Evolutionary conservation across 2,329 filamentous ascomycete species (phyloP).

Genomic region (Trichoderma oligosporum): DNA sequence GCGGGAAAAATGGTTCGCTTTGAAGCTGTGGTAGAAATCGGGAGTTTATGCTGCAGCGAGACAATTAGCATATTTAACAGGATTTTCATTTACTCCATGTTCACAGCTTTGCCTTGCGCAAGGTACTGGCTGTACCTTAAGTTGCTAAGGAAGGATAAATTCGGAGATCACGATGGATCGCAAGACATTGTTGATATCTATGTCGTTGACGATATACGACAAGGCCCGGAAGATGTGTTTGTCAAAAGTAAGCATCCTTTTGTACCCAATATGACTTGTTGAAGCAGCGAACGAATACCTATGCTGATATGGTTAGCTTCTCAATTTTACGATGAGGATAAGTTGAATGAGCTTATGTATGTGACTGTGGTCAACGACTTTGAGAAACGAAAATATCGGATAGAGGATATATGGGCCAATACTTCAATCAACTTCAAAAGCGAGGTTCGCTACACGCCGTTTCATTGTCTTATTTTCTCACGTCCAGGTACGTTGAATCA

Average conservation of each 20-base stretch:
- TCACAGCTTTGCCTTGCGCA: background rate
- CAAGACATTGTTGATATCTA: background rate
- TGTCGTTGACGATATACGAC: background rate
- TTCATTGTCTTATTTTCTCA: background rate
- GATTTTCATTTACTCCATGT: fast-evolving
- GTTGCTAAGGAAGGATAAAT: background rate
- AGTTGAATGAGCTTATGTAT: background rate
- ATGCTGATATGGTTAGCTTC: background rate
- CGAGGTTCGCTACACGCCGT: background rate
- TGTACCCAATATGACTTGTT: background rate
- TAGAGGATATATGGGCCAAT: background rate
- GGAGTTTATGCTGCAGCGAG: background rate
- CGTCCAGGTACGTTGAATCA: background rate
- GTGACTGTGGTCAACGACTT: background rate
- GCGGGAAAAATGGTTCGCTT: background rate
- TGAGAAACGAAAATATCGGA: background rate
- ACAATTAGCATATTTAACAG: background rate
- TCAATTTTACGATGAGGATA: background rate
- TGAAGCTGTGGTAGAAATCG: background rate
- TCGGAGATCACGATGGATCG: background rate
- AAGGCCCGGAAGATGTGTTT: background rate
- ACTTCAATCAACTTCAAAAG: background rate
- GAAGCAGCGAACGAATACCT: fast-evolving
- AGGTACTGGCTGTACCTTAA: background rate
- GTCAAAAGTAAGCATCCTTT: background rate